Evolutionary conservation across 2,329 filamentous ascomycete species (phyloP).

Genomic region (Hansfordia pulvinata): DNA sequence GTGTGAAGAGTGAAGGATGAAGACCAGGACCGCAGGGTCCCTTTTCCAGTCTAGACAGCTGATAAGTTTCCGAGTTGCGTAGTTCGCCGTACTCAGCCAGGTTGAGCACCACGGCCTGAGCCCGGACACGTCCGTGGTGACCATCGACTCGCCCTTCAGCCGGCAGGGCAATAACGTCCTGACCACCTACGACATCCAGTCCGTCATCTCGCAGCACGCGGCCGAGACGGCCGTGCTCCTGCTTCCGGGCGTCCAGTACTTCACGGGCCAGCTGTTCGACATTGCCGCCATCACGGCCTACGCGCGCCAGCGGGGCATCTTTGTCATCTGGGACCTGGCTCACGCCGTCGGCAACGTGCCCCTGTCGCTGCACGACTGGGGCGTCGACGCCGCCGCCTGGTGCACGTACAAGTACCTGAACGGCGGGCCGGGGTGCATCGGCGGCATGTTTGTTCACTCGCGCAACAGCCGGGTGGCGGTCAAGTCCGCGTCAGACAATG

Average conservation of each 20-base stretch:
- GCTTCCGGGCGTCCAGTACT: slow-evolving; percentile 82
- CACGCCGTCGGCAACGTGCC: slow-evolving; percentile 79
- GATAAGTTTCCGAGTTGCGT: slow-evolving; percentile 2
- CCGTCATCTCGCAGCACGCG: slow-evolving; percentile 61
- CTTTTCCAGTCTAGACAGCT: no score
- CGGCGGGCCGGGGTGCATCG: slow-evolving; percentile 69
- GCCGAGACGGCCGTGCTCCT: slow-evolving; percentile 61
- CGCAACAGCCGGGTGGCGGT: slow-evolving; percentile 47
- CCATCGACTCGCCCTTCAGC: no score
- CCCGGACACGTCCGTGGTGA: slow-evolving; percentile 55
- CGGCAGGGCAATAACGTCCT: slow-evolving; percentile 51
- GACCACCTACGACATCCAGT: slow-evolving; percentile 56
- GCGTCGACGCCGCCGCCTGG: slow-evolving; percentile 85
- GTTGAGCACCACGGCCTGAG: slow-evolving; percentile 56
- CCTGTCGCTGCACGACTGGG: slow-evolving; percentile 70
- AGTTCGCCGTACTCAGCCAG: slow-evolving; percentile 78
- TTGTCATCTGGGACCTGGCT: slow-evolving; percentile 79
- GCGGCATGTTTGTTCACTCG: slow-evolving; percentile 69
- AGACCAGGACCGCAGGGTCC: no score
- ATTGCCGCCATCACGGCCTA: slow-evolving; percentile 66
- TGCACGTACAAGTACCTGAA: slow-evolving; percentile 95
- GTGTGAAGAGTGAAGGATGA: no score
- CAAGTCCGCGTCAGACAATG: no score
- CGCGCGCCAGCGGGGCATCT: slow-evolving; percentile 56
- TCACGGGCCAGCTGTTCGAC: slow-evolving; percentile 80